These are phyloP conservation scores for Penicillium flavigenum DNA, from an alignment of 495 filamentous ascomycete species.

Conservation along the genomic window DNA sequence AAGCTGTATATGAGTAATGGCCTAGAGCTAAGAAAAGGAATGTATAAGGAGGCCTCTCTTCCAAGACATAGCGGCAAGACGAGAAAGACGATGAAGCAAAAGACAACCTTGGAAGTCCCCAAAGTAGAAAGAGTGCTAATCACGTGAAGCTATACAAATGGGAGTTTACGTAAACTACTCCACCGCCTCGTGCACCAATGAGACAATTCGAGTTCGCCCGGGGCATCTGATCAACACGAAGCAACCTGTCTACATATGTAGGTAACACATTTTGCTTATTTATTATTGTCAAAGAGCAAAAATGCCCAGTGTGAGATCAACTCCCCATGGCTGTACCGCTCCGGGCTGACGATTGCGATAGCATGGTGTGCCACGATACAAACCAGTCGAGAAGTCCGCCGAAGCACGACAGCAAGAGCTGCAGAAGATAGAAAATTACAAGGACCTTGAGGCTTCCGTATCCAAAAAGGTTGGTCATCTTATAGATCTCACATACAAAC, in stretches of 20 bases:
- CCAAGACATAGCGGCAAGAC: neutral
- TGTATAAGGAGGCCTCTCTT: constrained; percentile 9
- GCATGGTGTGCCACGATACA: constrained; percentile 76
- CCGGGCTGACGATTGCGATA: constrained; percentile 36
- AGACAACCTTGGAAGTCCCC: neutral
- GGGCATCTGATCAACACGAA: constrained; percentile 6
- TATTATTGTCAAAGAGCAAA: neutral
- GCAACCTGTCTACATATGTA: neutral
- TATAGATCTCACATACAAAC: neutral
- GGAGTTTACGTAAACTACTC: neutral
- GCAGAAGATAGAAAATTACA: constrained; percentile 76
- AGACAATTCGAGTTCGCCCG: neutral
- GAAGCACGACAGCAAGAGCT: constrained; percentile 68
- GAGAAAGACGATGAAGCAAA: constrained; percentile 3
- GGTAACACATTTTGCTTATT: neutral
- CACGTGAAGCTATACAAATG: constrained; percentile 6
- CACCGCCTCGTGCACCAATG: constrained; percentile 1
- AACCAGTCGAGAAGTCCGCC: constrained; percentile 56
- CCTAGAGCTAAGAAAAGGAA: constrained; percentile 23
- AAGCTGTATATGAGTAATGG: constrained; percentile 3
- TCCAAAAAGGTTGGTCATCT: constrained; percentile 51
- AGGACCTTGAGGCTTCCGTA: constrained; percentile 64
- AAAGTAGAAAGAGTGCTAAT: constrained; percentile 11
- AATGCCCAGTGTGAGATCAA: constrained; percentile 53
- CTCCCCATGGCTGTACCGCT: neutral